phyloP scores from a whole-genome alignment of 2,329 filamentous ascomycete genomes.

The Aspergillus udagawae region DNA sequence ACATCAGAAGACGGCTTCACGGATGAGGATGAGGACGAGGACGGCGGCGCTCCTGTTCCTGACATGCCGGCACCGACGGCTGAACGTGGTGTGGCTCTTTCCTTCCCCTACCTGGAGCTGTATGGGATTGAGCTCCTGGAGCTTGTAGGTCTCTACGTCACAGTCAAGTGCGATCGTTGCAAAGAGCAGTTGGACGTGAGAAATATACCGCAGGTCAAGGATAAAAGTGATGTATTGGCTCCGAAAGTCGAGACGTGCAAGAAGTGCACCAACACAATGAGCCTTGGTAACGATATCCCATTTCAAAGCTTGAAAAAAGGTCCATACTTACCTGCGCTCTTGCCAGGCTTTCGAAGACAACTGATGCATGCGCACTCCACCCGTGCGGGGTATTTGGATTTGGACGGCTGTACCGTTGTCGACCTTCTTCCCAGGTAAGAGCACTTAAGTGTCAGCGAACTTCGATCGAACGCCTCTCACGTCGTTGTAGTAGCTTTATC shows the following conservation, averaged over 20 bases:
- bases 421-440: slow-evolving; percentile 68
- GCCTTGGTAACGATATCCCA: slow-evolving; percentile 35
- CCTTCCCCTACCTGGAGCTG: slow-evolving; percentile 72
- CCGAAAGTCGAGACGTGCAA: slow-evolving; percentile 49
- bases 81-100: slow-evolving; percentile 71
- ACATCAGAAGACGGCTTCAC: slow-evolving; percentile 42
- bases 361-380: slow-evolving; percentile 69
- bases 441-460: slow-evolving; percentile 4
- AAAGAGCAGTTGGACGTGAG: slow-evolving; percentile 68
- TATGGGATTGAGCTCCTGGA: slow-evolving; percentile 74
- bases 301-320: too few relatives aligned
- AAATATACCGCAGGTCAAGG: slow-evolving; percentile 56
- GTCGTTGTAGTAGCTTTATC: slow-evolving; percentile 61
- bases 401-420: slow-evolving; percentile 67
- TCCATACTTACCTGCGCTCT: background rate
- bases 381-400: slow-evolving; percentile 74
- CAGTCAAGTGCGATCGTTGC: slow-evolving; percentile 74
- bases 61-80: slow-evolving; percentile 37
- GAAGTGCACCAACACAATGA: slow-evolving; percentile 51
- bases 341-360: slow-evolving; percentile 58
- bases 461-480: background rate
- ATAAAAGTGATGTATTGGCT: slow-evolving; percentile 35
- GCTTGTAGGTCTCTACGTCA: slow-evolving; percentile 62
- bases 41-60: slow-evolving; percentile 35
- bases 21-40: slow-evolving; percentile 42